phyloP scores from a whole-genome alignment of 2,329 filamentous ascomycete species.

The Aureobasidium zeae region DNA sequence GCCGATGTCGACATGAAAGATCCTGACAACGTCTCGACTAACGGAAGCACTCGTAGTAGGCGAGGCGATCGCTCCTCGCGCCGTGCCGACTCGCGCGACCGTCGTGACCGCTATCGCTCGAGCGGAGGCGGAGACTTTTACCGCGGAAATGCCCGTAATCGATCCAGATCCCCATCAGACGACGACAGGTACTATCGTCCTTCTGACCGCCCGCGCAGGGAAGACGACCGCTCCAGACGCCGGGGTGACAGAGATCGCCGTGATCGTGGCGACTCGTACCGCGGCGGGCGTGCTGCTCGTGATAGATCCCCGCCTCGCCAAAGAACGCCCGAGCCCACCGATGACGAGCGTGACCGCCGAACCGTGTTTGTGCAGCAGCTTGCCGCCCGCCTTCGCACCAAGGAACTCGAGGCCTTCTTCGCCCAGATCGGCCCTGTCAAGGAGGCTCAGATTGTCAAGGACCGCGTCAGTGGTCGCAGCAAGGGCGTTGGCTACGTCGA shows the following conservation, averaged over 20 bases:
- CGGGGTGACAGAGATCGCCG: slow-evolving; percentile 40
- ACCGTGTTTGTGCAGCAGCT: slow-evolving; percentile 99
- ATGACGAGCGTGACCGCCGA: slow-evolving; percentile 91
- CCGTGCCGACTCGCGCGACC: slow-evolving; percentile 16
- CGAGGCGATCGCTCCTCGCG: slow-evolving; percentile 19
- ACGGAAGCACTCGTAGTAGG: slow-evolving; percentile 29
- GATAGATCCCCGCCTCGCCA: slow-evolving; percentile 45
- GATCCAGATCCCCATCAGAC: slow-evolving; percentile 29
- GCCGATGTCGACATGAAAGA: slow-evolving; percentile 14
- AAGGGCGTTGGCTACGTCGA: slow-evolving; percentile 99
- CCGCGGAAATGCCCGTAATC: slow-evolving; percentile 26
- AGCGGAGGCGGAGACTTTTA: slow-evolving; percentile 33
- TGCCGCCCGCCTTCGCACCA: slow-evolving; percentile 82
- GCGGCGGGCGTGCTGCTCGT: slow-evolving; percentile 50
- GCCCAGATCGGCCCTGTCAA: slow-evolving; percentile 90
- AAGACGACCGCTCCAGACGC: slow-evolving; percentile 48
- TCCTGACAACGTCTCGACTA: slow-evolving; percentile 30
- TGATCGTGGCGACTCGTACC: slow-evolving; percentile 58
- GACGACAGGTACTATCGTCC: slow-evolving; percentile 32
- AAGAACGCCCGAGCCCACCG: slow-evolving; percentile 65
- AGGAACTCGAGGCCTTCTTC: slow-evolving; percentile 90
- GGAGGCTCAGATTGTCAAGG: slow-evolving; percentile 97
- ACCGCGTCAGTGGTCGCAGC: slow-evolving; percentile 88
- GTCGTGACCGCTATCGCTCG: slow-evolving; percentile 19
- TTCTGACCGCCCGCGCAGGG: slow-evolving; percentile 41